phyloP scores from a whole-genome alignment of 2,329 filamentous ascomycete genomes.

The Chaetomium sp. region DNA sequence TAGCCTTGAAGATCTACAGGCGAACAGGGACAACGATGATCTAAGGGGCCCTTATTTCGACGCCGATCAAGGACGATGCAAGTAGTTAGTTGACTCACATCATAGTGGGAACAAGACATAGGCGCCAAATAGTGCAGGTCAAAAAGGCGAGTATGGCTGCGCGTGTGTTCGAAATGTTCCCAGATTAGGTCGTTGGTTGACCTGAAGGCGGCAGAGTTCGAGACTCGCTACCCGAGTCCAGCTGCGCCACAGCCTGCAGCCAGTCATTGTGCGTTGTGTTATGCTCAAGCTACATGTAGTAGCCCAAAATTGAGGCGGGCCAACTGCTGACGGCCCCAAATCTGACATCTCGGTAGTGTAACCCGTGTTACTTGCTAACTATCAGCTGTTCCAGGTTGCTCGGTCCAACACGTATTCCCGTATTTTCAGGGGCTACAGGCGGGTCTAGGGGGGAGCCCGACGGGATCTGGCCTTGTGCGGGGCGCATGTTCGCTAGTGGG shows the following conservation, averaged over 20 bases:
- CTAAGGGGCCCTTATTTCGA: background rate
- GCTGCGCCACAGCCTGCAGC: constrained; percentile 2
- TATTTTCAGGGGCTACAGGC: constrained; percentile 7
- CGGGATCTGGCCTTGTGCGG: constrained; percentile 16
- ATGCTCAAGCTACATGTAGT: too few relatives aligned
- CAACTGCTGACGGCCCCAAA: background rate
- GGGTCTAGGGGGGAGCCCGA: constrained; percentile 9
- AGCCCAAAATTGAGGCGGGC: background rate
- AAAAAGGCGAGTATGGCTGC: too few relatives aligned
- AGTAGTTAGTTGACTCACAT: too few relatives aligned
- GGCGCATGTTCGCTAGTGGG: background rate
- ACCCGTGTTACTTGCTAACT: background rate
- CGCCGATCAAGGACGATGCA: background rate
- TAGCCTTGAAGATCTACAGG: background rate
- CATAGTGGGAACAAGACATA: background rate
- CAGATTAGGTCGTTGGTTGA: background rate
- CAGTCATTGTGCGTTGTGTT: background rate
- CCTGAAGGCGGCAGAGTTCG: constrained; percentile 19
- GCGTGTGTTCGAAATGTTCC: background rate
- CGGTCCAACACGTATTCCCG: background rate
- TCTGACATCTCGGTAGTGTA: background rate
- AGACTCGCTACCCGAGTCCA: background rate
- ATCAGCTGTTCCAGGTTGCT: background rate
- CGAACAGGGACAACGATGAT: too few relatives aligned
- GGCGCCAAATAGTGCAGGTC: background rate